phyloP scores from a whole-genome alignment of 352 stramenopile species.

The Phytophthora brassicae region DNA sequence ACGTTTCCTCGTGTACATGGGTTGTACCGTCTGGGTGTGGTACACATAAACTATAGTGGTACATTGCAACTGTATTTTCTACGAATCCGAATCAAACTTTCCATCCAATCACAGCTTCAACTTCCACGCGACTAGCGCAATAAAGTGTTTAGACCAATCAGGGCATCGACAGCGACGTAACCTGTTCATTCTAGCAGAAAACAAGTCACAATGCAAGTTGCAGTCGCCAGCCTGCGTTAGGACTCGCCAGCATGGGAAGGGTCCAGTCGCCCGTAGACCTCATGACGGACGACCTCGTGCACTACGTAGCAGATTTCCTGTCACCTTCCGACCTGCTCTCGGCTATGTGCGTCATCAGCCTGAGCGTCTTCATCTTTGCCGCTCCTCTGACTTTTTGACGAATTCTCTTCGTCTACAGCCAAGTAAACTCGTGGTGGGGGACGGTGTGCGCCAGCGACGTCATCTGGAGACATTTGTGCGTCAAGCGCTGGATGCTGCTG shows the following conservation, averaged over 20 bases:
- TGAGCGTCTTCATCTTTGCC: no score
- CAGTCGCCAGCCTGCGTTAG: constrained; percentile 1
- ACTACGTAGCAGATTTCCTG: constrained; percentile 57
- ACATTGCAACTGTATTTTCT: neutral
- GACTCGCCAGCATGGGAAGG: constrained; percentile 1
- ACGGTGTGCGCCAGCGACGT: constrained; percentile 46
- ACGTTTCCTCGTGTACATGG: constrained; percentile 22
- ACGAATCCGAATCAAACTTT: neutral
- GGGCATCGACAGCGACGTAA: constrained; percentile 29
- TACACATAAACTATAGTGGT: no score
- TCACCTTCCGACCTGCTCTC: constrained; percentile 48
- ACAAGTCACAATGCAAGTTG: constrained; percentile 19
- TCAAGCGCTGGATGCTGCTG: constrained; percentile 50
- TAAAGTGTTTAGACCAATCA: constrained; percentile 34
- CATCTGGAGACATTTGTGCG: constrained; percentile 55
- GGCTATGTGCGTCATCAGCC: constrained; percentile 41
- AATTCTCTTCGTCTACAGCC: constrained; percentile 26
- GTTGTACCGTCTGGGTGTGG: no score
- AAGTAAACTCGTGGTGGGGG: constrained; percentile 59
- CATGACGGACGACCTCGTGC: constrained; percentile 54
- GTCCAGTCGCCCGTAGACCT: constrained; percentile 6
- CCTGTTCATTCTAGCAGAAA: constrained; percentile 5
- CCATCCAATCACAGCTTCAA: neutral
- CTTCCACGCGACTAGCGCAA: constrained; percentile 12
- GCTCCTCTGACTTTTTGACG: neutral